Conservation (phyloP, 2,329 filamentous ascomycete genomes). For the Diaporthe caulivora region DNA sequence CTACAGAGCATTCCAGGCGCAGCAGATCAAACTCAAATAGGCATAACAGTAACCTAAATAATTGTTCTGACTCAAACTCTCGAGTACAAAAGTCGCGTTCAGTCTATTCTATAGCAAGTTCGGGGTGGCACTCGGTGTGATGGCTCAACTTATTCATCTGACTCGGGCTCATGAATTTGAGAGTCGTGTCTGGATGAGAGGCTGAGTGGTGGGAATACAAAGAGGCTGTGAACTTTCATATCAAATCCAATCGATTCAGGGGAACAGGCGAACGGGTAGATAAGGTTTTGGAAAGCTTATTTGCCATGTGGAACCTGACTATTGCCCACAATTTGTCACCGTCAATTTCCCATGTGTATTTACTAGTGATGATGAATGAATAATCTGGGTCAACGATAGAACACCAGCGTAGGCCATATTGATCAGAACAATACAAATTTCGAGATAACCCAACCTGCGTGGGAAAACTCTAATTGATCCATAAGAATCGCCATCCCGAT, state of each 20-base stretch:
- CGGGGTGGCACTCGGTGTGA: background rate
- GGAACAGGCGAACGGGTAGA: background rate
- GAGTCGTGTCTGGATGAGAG: background rate
- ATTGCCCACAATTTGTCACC: background rate
- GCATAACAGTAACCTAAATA: background rate
- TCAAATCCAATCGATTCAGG: constrained; percentile 12
- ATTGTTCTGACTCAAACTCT: background rate
- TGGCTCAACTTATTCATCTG: background rate
- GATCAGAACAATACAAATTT: too few species aligned
- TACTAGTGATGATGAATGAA: constrained; percentile 13
- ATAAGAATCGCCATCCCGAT: background rate
- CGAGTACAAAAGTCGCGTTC: background rate
- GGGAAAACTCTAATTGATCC: background rate
- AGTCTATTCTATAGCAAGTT: background rate
- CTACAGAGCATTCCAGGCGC: background rate
- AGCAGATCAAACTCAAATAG: background rate
- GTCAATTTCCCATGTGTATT: background rate
- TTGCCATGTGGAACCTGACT: background rate
- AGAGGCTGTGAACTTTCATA: background rate
- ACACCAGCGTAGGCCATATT: too few species aligned
- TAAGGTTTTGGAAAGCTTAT: background rate
- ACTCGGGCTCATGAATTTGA: background rate
- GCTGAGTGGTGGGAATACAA: background rate
- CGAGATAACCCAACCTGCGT: background rate
- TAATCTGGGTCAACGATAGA: background rate